A percentile compares a stretch with the other conserved stretches of the same genome.
Conservation (phyloP, 495 filamentous ascomycete genomes). For the Penicillium fimorum region DNA sequence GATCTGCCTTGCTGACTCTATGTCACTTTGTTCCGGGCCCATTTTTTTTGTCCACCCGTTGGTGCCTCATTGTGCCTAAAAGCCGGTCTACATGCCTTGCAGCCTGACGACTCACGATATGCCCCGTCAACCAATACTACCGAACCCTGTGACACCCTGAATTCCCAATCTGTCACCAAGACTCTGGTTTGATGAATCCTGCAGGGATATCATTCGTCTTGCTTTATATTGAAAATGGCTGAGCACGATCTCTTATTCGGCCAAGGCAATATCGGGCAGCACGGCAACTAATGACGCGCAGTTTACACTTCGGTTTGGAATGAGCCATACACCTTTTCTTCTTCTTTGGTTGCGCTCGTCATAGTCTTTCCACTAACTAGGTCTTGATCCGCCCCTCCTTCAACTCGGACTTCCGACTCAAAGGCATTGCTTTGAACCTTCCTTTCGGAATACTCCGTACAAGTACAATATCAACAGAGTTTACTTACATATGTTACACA, state of each 20-base stretch:
- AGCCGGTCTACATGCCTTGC: slow-evolving; percentile 27
- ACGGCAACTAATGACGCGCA: slow-evolving; percentile 26
- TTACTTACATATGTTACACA: slow-evolving; percentile 22
- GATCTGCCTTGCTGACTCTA: slow-evolving; percentile 5
- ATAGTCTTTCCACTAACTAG: slow-evolving; percentile 12
- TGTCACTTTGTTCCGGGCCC: background rate
- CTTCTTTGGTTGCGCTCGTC: slow-evolving; percentile 1
- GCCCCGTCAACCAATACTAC: slow-evolving; percentile 22
- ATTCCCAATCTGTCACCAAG: slow-evolving; percentile 2
- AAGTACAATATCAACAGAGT: slow-evolving; percentile 15
- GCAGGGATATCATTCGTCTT: slow-evolving; percentile 18
- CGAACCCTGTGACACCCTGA: slow-evolving; percentile 27
- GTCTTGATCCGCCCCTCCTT: slow-evolving; percentile 22
- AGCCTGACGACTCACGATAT: slow-evolving; percentile 31
- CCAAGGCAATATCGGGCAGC: slow-evolving; percentile 22
- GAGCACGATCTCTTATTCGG: slow-evolving; percentile 2
- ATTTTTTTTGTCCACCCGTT: background rate
- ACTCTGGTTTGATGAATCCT: background rate
- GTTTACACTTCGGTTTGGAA: background rate
- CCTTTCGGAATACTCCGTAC: background rate
- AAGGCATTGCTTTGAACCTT: slow-evolving; percentile 3
- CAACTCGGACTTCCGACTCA: slow-evolving; percentile 10
- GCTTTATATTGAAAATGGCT: background rate
- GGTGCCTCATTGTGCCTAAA: slow-evolving; percentile 14
- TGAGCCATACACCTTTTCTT: background rate